Base-by-base conservation (phyloP, 257 asterid genomes). In the Mitragyna speciosa region DNA sequence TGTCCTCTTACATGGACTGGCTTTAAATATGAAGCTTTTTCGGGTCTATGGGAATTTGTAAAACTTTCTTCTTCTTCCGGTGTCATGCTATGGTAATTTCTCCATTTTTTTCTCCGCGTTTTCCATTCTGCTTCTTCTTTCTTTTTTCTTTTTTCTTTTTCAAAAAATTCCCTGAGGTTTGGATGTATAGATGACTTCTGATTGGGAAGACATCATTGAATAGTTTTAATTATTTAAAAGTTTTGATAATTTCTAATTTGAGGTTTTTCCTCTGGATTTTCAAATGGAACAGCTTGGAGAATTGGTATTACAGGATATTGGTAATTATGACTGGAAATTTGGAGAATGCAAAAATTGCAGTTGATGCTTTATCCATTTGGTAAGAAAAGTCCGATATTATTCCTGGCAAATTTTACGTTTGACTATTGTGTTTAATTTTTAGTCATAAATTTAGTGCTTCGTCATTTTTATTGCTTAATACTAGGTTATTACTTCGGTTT, bases 1-100 rank as follows among this genome's bases (percentile, higher is more conserved):
- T 95, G 99, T 73, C 97, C 97, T 24, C 83, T 36, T 1, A 85
- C 98, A 1, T 95, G 99, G 99, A 15, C 81, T 0, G 98, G 98
- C 2, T 93, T 93, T 39, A 89, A 93, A 61, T 16, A 39, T 30
- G 88, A 96, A 72, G 98, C 99, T 0, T 91, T 93, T n/a, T 66
- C 92, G 28, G 99, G 97, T 2, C 83, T 95, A 41, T 93, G 99
- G 98, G 97, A 91, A 1, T 95, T 95, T 76, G 20, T 87, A 1
- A 95, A 92, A 76, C 90, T 95, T 15, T 95, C 99, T 0, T 87
- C 89, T 52, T 90, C 98, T 61, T 95, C 99, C 11, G 99, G 99
- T 0, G 92, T 95, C 86, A 95, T 95, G 99, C 88, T 95, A 4
- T 93, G 99, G 97, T 94, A 64, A 64, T 39, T 64, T n/a, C 20